Conservation (phyloP, 2,329 filamentous ascomycete genomes). For the Ophioceras dolichostomum region DNA sequence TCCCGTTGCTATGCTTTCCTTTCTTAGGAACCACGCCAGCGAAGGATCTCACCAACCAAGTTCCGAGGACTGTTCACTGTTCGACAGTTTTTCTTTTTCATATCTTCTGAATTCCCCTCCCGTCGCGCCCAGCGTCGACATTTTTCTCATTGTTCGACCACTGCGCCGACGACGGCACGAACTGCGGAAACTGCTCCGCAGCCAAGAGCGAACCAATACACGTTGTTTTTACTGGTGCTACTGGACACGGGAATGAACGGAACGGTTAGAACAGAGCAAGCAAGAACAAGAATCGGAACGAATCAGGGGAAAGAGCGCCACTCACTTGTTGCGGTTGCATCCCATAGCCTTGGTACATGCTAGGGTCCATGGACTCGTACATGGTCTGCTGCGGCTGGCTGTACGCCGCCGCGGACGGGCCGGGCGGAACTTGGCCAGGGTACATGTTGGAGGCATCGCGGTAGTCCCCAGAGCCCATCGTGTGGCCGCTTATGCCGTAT, state of each 20-base stretch:
- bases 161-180: too few relatives aligned
- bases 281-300: not conserved
- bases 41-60: too few relatives aligned
- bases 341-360: constrained; percentile 69
- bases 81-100: too few relatives aligned
- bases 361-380: constrained; percentile 63
- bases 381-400: constrained; percentile 69
- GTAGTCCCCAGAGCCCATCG: constrained; percentile 64
- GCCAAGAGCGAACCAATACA: not conserved
- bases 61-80: too few relatives aligned
- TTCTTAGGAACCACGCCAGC: too few relatives aligned
- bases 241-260: not conserved
- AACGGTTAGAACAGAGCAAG: not conserved
- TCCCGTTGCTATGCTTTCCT: too few relatives aligned
- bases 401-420: constrained; percentile 58
- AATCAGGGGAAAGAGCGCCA: constrained; percentile 7
- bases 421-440: constrained; percentile 62
- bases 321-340: constrained; percentile 77
- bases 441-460: constrained; percentile 74
- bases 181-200: too few relatives aligned
- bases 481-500: constrained; percentile 42
- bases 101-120: too few relatives aligned
- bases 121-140: too few relatives aligned
- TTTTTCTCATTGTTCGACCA: too few relatives aligned
- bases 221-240: not conserved